Percentiles rank a stretch among this genome's conserved stretches.
These are phyloP conservation scores for Bacidia gigantensis DNA, from an alignment of 495 filamentous ascomycete genomes.

Conservation along the genomic window DNA sequence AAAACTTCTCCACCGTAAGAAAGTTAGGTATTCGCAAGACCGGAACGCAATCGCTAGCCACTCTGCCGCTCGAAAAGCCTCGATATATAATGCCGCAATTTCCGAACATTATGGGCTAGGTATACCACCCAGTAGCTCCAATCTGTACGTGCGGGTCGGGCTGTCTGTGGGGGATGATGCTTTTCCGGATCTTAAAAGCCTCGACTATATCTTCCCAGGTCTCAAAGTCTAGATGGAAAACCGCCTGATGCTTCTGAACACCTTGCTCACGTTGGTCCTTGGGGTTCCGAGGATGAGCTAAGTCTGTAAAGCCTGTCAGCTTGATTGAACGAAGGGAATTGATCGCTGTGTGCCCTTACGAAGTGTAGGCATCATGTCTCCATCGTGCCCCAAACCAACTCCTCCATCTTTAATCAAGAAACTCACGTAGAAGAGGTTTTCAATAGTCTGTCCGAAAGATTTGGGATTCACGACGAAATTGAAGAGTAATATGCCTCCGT, in stretches of 20 bases:
- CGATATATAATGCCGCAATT: neutral
- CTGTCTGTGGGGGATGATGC: constrained; percentile 74
- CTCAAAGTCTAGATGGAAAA: constrained; percentile 70
- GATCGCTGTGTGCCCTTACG: constrained; percentile 39
- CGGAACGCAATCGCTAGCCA: neutral
- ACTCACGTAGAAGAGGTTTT: constrained; percentile 94
- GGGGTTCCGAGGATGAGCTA: constrained; percentile 27
- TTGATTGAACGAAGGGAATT: constrained; percentile 3
- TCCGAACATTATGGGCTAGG: too few species aligned
- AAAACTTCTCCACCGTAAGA: too few species aligned
- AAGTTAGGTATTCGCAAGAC: too few species aligned
- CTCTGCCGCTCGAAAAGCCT: neutral
- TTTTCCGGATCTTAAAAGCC: constrained; percentile 56
- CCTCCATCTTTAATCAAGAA: constrained; percentile 84
- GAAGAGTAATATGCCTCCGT: constrained; percentile 60
- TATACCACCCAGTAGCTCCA: constrained; percentile 64
- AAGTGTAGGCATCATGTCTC: constrained; percentile 52
- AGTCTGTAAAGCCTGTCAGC: constrained; percentile 26
- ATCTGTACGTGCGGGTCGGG: constrained; percentile 41
- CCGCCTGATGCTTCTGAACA: constrained; percentile 60
- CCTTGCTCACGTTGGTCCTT: constrained; percentile 33
- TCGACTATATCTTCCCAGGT: constrained; percentile 67
- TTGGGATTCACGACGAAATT: constrained; percentile 75
- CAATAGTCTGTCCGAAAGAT: constrained; percentile 89
- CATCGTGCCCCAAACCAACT: constrained; percentile 50